Conservation (phyloP, 441 rosid species). For the Jatropha podagrica region DNA sequence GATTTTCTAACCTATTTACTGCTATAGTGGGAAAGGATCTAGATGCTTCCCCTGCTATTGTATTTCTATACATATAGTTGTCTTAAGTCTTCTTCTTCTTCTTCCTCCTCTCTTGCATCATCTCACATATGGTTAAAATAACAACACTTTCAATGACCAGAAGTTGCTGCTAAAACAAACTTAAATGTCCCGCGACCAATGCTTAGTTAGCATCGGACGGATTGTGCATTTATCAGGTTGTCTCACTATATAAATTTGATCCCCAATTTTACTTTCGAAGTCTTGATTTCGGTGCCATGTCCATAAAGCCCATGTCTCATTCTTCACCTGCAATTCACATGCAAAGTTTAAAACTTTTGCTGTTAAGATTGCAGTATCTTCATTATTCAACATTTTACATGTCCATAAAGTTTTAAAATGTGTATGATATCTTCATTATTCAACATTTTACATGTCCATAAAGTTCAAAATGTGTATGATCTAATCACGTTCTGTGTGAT, state of each 20-base stretch:
- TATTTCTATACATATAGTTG: background rate
- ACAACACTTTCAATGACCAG: background rate
- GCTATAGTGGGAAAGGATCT: background rate
- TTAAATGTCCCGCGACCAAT: constrained; percentile 22
- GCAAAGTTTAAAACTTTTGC: background rate
- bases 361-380: background rate
- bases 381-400: too few species aligned
- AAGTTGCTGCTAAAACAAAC: background rate
- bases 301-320: constrained; percentile 57
- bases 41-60: background rate
- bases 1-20: background rate
- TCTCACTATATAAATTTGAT: constrained; percentile 48
- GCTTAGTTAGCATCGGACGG: background rate
- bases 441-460: too few species aligned
- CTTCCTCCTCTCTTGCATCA: background rate
- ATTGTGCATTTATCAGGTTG: constrained; percentile 40
- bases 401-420: too few species aligned
- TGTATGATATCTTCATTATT: too few species aligned
- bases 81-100: background rate
- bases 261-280: constrained; percentile 29
- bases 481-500: too few species aligned
- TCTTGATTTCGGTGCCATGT: constrained; percentile 62
- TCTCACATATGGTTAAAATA: background rate
- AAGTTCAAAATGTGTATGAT: too few species aligned
- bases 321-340: constrained; percentile 46